These are phyloP conservation scores for Prunus mume DNA, from an alignment of 306 rosid species.

Conservation along the genomic window DNA sequence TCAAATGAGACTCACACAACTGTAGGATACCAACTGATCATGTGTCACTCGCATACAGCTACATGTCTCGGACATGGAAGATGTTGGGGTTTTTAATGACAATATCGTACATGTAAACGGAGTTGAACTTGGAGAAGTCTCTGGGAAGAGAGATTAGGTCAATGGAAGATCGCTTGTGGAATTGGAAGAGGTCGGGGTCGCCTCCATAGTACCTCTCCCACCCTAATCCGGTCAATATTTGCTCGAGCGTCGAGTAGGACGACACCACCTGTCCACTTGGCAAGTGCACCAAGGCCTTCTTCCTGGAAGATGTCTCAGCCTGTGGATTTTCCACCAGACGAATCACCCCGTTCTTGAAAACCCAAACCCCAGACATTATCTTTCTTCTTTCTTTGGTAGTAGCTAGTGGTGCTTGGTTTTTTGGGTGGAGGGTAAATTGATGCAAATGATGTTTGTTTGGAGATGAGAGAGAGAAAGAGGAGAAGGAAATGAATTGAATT, in stretches of 20 bases:
- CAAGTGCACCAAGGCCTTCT: slow-evolving; percentile 65
- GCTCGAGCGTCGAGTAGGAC: slow-evolving; percentile 63
- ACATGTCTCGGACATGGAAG: slow-evolving; percentile 80
- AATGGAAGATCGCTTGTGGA: slow-evolving; percentile 80
- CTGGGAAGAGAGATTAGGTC: slow-evolving; percentile 87
- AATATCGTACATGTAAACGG: slow-evolving; percentile 87
- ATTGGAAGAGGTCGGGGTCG: slow-evolving; percentile 75
- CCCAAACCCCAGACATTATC: slow-evolving; percentile 83
- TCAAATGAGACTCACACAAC: background rate
- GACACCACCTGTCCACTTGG: slow-evolving; percentile 61
- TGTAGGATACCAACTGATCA: background rate
- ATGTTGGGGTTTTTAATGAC: slow-evolving; percentile 77
- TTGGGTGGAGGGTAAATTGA: background rate
- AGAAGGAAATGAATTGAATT: background rate
- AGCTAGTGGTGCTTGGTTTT: background rate
- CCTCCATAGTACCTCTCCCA: slow-evolving; percentile 97
- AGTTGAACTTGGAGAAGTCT: slow-evolving; percentile 76
- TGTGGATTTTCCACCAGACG: slow-evolving; percentile 70
- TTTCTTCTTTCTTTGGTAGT: background rate
- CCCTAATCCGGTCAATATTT: slow-evolving; percentile 59
- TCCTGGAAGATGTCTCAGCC: slow-evolving; percentile 43
- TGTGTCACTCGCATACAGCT: background rate
- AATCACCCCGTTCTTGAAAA: slow-evolving; percentile 69
- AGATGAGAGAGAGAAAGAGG: background rate
- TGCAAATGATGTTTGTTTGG: background rate